Percentiles rank a stretch among this genome's conserved stretches.
Conservation (phyloP, 129 eudicot species). For the Arctium minus region DNA sequence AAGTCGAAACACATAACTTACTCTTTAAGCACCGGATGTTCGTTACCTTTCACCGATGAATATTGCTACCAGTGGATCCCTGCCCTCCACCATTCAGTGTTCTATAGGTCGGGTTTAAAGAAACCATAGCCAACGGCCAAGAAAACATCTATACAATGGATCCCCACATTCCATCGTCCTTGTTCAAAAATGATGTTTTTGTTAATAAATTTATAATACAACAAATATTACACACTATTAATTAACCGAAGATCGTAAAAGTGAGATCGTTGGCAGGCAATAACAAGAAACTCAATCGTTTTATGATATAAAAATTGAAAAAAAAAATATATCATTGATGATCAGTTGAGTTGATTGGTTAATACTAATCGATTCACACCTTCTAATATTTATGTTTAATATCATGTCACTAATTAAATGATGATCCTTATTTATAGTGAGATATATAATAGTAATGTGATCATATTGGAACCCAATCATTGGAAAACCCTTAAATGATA, state of each 20-base stretch:
- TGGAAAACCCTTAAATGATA: too few species aligned
- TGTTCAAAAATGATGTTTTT: neutral
- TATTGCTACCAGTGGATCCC: neutral
- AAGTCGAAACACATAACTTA: neutral
- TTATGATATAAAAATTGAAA: neutral
- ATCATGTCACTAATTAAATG: neutral
- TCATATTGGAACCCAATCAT: neutral
- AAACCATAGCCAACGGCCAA: neutral
- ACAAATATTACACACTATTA: neutral
- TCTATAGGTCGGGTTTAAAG: neutral
- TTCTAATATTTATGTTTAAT: too few species aligned
- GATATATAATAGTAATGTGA: neutral
- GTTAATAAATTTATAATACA: neutral
- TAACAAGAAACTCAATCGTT: neutral
- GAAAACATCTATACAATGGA: neutral
- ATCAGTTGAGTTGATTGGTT: neutral
- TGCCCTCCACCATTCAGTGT: neutral
- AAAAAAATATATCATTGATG: neutral
- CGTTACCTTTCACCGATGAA: neutral
- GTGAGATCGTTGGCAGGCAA: neutral
- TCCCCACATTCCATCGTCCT: neutral
- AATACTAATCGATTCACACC: neutral
- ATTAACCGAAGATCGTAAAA: neutral
- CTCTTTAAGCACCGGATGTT: neutral
- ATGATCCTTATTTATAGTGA: neutral